Evolutionary conservation across 2,329 filamentous ascomycete species (phyloP).

Genomic region (Aspergillus tamarii): DNA sequence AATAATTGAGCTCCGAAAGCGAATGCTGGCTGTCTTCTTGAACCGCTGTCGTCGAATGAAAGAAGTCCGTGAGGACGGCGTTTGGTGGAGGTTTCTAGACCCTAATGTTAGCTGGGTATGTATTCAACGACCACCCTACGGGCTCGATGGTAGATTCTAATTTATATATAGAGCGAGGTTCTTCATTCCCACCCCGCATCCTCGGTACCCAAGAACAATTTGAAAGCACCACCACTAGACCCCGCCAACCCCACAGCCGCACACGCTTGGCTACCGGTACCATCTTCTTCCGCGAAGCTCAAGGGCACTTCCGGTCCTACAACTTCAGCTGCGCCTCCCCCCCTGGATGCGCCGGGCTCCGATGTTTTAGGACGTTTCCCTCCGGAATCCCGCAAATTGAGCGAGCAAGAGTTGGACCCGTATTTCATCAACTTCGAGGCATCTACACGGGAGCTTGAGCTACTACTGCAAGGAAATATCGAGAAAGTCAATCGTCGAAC

Average conservation of each 20-base stretch:
- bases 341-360: constrained; percentile 57
- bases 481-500: constrained; percentile 95
- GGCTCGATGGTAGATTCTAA: constrained; percentile 32
- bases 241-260: constrained; percentile 88
- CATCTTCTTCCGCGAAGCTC: constrained; percentile 82
- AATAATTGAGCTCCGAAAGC: constrained; percentile 94
- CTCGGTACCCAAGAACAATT: constrained; percentile 88
- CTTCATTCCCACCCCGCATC: constrained; percentile 86
- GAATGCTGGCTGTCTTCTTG: constrained; percentile 93
- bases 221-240: constrained; percentile 94
- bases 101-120: constrained; percentile 97
- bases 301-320: constrained; percentile 53
- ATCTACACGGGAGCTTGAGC: constrained; percentile 88
- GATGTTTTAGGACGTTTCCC: constrained; percentile 81
- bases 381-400: constrained; percentile 72
- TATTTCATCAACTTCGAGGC: constrained; percentile 95
- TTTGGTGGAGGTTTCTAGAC: constrained; percentile 97
- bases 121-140: constrained; percentile 15
- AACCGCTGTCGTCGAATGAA: constrained; percentile 94
- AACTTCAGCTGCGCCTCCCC: constrained; percentile 46
- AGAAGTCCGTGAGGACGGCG: constrained; percentile 85
- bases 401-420: constrained; percentile 88
- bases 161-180: constrained; percentile 76
- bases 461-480: constrained; percentile 86
- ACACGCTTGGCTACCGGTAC: constrained; percentile 85